A percentile compares a stretch with the other conserved stretches of the same genome.
These are phyloP conservation scores for Pisolithus marmoratus DNA, from an alignment of 768 basidiomycete species.

Conservation along the genomic window DNA sequence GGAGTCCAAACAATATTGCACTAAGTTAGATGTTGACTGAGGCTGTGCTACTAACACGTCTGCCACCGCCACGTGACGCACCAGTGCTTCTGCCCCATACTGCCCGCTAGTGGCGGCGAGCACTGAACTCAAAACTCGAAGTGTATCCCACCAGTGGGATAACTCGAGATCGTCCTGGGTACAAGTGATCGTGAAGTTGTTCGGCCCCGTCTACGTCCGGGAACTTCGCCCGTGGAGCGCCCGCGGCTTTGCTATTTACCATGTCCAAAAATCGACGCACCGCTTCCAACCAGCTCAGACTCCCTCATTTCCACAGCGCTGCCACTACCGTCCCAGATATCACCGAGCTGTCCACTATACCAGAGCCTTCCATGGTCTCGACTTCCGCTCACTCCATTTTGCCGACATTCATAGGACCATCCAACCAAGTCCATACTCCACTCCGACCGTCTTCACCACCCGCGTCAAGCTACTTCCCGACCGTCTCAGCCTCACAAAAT, in stretches of 20 bases:
- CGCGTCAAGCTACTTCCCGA: conserved; percentile 74
- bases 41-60: too few relatives aligned
- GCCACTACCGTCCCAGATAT: conserved; percentile 1
- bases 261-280: conserved; percentile 27
- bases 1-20: too few relatives aligned
- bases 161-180: background rate
- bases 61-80: too few relatives aligned
- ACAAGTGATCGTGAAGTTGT: background rate
- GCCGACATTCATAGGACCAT: conserved; percentile 10
- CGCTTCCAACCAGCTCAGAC: conserved; percentile 14
- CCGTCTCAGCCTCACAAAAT: conserved; percentile 43
- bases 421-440: conserved; percentile 7
- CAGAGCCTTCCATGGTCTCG: conserved; percentile 15
- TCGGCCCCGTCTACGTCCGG: background rate
- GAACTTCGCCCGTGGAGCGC: background rate
- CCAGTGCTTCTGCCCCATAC: too few relatives aligned
- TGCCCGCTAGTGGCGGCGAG: too few relatives aligned
- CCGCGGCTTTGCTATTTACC: background rate
- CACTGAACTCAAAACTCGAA: too few relatives aligned
- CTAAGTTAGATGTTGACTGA: too few relatives aligned
- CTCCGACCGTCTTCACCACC: conserved; percentile 55
- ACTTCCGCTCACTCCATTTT: conserved; percentile 18
- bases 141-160: background rate
- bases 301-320: conserved; percentile 7
- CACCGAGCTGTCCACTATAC: conserved; percentile 12